Conservation (phyloP, 805 yeast species). For the Cyberlindnera nakhonratchasimensis region DNA sequence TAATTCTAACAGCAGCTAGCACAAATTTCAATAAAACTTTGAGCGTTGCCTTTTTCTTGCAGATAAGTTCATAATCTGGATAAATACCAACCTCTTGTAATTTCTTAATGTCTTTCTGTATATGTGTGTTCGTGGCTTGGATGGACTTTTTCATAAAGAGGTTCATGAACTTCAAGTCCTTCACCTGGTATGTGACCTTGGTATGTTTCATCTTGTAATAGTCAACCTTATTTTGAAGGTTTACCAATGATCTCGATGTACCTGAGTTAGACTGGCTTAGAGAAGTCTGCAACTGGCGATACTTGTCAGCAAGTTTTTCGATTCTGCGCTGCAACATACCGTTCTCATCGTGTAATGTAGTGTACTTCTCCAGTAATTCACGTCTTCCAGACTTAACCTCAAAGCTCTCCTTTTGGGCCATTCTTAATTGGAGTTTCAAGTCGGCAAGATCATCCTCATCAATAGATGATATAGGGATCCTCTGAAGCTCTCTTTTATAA, state of each 20-base stretch:
- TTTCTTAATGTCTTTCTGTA: slow-evolving; percentile 27
- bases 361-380: slow-evolving; percentile 29
- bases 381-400: slow-evolving; percentile 34
- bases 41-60: slow-evolving; percentile 25
- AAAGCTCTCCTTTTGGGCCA: slow-evolving; percentile 20
- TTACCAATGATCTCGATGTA: background rate
- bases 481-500: slow-evolving; percentile 23
- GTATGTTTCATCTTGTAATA: slow-evolving; percentile 46
- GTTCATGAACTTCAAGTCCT: slow-evolving; percentile 35
- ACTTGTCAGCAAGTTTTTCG: slow-evolving; percentile 29
- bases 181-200: slow-evolving; percentile 36
- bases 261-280: slow-evolving; percentile 20
- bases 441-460: slow-evolving; percentile 13
- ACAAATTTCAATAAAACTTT: slow-evolving; percentile 33
- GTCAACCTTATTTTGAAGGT: slow-evolving; percentile 39
- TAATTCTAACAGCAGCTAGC: slow-evolving; percentile 36
- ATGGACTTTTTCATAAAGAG: slow-evolving; percentile 31
- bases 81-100: slow-evolving; percentile 27
- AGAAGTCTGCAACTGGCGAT: slow-evolving; percentile 28
- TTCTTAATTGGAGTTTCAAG: slow-evolving; percentile 15
- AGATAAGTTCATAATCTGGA: slow-evolving; percentile 27
- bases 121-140: slow-evolving; percentile 23
- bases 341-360: slow-evolving; percentile 27
- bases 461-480: slow-evolving; percentile 10
- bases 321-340: slow-evolving; percentile 29